Evolutionary conservation across 192 early-diverging fungal species (phyloP), one percentile per base, ranked within the genome.

Genomic region (Coemansia sp.): DNA sequence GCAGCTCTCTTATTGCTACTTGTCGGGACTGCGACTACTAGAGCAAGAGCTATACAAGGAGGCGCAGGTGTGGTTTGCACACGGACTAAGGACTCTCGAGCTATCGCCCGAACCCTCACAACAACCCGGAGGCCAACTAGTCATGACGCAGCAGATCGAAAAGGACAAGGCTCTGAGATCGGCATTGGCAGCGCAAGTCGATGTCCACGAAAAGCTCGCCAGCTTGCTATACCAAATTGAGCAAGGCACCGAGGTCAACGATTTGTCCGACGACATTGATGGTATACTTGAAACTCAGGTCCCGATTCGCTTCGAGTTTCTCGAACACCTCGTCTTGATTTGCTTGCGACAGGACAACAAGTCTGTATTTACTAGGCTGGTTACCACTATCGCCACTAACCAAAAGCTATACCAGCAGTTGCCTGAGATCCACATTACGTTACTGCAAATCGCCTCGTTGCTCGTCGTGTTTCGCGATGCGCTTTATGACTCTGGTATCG

Each of bases 391-490:
- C 20, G 71, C 68, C 22, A 69, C 75, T 1, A 71, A 64, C 53
- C 78, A 74, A 20, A 81, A 81, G 41, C 69, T 76, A 22, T 73
- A 73, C 55, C 71, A 76, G 69, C 80, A 81, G 66, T 41, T 76
- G 29, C 80, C 80, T 0, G 80, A 76, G 31, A 70, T 81, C 53
- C 74, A 77, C 40, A 27, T 76, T 22, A 66, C 71, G 65, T 34
- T 81, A 12, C 46, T 76, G 58, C 79, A 81, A 65, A 41, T 73
- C 16, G 79, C 71, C 33, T 75, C 79, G 38, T 41, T 76, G 13
- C 44, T 76, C 34, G 71, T 71, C 1, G 70, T 81, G 0, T 46
- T 76, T 36, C 74, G 74, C 58, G 79, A 81, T 41, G 58, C 44
- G 46, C 60, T 81, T 58, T 12, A 18, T 15, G 60, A 39, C 12